Conservation (phyloP, 2,329 filamentous ascomycete species). For the Knufia petricola region DNA sequence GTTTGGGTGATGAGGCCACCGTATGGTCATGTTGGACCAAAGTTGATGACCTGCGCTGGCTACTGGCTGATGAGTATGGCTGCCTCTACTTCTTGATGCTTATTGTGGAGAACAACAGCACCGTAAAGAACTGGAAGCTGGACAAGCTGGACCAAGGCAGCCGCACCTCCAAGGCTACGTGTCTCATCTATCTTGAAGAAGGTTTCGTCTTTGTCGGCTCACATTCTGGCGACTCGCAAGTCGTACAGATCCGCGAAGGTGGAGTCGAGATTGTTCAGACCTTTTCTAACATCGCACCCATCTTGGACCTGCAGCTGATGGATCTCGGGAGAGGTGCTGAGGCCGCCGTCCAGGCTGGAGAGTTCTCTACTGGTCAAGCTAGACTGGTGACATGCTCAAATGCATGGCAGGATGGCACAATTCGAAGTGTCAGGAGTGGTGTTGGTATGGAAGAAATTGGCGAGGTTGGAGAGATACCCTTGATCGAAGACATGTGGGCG, state of each 20-base stretch:
- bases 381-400: slow-evolving; percentile 89
- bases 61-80: slow-evolving; percentile 90
- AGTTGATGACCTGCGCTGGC: slow-evolving; percentile 69
- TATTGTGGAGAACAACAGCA: slow-evolving; percentile 47
- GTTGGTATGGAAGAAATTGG: slow-evolving; percentile 85
- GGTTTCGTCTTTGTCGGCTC: slow-evolving; percentile 77
- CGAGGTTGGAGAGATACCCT: slow-evolving; percentile 66
- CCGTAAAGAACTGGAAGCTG: slow-evolving; percentile 64
- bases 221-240: slow-evolving; percentile 83
- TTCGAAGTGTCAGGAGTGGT: slow-evolving; percentile 85
- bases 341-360: slow-evolving; percentile 63
- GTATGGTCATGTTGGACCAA: slow-evolving; percentile 89
- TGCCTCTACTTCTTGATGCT: slow-evolving; percentile 77
- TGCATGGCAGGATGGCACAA: slow-evolving; percentile 75
- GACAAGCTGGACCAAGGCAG: slow-evolving; percentile 47
- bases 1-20: slow-evolving; percentile 57
- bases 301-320: slow-evolving; percentile 92
- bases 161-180: slow-evolving; percentile 63
- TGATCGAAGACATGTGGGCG: slow-evolving; percentile 64
- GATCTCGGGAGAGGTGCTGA: slow-evolving; percentile 81
- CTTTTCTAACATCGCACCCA: slow-evolving; percentile 75
- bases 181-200: slow-evolving; percentile 65
- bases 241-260: slow-evolving; percentile 56
- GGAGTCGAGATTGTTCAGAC: slow-evolving; percentile 62
- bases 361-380: slow-evolving; percentile 91